phyloP scores from a whole-genome alignment of 2,329 filamentous ascomycete genomes.

The Paecilomyces formosus region DNA sequence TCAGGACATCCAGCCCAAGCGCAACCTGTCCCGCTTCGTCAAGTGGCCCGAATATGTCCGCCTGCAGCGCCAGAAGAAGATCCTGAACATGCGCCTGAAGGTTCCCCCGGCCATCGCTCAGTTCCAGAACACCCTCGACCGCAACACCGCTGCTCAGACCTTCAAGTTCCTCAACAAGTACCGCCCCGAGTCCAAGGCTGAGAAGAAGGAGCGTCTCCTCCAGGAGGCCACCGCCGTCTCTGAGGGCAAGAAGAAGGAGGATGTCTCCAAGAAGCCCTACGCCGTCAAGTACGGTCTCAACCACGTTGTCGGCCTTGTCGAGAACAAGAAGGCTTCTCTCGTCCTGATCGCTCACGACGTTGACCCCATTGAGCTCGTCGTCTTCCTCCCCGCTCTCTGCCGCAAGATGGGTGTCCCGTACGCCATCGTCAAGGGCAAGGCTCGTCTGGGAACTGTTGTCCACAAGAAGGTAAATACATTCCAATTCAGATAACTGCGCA shows the following conservation, averaged over 20 bases:
- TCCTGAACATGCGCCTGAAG: slow-evolving; percentile 97
- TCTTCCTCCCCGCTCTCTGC: slow-evolving; percentile 98
- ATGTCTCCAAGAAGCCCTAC: slow-evolving; percentile 99
- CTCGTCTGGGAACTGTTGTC: slow-evolving; percentile 94
- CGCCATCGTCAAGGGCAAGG: slow-evolving; percentile 99
- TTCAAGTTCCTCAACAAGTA: slow-evolving; percentile 99
- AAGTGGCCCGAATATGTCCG: slow-evolving; percentile 99
- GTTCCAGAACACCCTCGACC: slow-evolving; percentile 95
- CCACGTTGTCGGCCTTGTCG: slow-evolving; percentile 93
- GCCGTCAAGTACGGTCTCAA: slow-evolving; percentile 99
- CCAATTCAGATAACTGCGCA: background rate
- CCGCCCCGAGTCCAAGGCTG: slow-evolving; percentile 95
- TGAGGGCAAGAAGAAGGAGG: slow-evolving; percentile 99
- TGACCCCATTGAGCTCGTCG: slow-evolving; percentile 98
- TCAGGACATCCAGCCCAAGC: slow-evolving; percentile 94
- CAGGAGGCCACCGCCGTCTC: slow-evolving; percentile 97
- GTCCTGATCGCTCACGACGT: slow-evolving; percentile 99
- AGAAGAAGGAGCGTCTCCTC: slow-evolving; percentile 99
- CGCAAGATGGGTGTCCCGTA: slow-evolving; percentile 99
- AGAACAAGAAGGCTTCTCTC: slow-evolving; percentile 99
- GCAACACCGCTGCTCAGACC: slow-evolving; percentile 90
- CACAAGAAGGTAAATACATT: slow-evolving; percentile 80
- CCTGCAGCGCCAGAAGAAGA: slow-evolving; percentile 91
- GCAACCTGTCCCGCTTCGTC: slow-evolving; percentile 96
- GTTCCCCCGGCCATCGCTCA: slow-evolving; percentile 94